These are phyloP conservation scores for Xylogone sp. DNA, from an alignment of 2,329 filamentous ascomycete genomes.

Conservation along the genomic window DNA sequence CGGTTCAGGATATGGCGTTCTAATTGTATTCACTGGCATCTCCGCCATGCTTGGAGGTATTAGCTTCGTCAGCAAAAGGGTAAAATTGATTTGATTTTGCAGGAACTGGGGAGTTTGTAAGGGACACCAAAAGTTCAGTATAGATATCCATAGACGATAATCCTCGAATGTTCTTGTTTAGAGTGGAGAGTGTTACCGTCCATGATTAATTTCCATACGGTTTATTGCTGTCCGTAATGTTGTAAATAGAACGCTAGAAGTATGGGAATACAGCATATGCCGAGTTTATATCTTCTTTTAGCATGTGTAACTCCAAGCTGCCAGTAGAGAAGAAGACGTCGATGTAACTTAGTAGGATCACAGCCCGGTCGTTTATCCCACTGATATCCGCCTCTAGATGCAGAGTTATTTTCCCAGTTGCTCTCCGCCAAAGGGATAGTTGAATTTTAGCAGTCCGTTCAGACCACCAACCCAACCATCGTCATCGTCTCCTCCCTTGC, in stretches of 20 bases:
- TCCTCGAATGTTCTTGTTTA: too few relatives aligned
- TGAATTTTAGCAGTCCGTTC: constrained; percentile 93
- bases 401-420: neutral
- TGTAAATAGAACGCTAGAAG: too few relatives aligned
- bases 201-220: too few relatives aligned
- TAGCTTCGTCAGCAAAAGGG: constrained; percentile 38
- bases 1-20: constrained; percentile 45
- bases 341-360: too few relatives aligned
- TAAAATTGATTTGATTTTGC: neutral
- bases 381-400: too few relatives aligned
- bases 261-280: too few relatives aligned
- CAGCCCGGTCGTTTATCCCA: too few relatives aligned
- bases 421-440: constrained; percentile 84
- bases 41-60: constrained; percentile 45
- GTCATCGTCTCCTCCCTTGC: constrained; percentile 55
- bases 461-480: constrained; percentile 96
- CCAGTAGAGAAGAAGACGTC: too few relatives aligned
- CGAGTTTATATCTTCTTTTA: too few relatives aligned
- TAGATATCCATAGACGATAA: neutral
- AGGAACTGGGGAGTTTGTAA: neutral
- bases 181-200: too few relatives aligned
- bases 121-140: neutral
- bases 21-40: constrained; percentile 55
- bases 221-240: too few relatives aligned
- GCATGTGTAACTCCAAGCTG: too few relatives aligned